phyloP scores from a whole-genome alignment of 176 grass and related monocot genomes.

The Musa beccarii region DNA sequence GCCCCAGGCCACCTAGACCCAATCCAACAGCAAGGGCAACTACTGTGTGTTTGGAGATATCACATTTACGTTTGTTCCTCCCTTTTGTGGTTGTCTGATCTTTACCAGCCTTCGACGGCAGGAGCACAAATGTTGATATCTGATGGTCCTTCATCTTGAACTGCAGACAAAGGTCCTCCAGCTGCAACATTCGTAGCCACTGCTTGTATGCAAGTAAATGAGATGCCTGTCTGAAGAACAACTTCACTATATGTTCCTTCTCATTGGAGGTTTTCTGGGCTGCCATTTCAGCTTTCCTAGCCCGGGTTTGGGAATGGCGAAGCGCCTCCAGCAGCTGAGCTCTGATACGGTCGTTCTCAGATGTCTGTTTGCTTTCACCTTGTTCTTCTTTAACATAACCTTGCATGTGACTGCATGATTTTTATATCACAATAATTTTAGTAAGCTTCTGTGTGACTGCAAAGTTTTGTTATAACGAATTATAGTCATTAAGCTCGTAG shows the following conservation, averaged over 20 bases:
- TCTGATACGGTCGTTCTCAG: slow-evolving; percentile 17
- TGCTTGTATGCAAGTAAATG: slow-evolving; percentile 81
- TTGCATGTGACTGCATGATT: not conserved
- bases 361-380: not conserved
- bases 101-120: slow-evolving; percentile 34
- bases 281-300: slow-evolving; percentile 69
- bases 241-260: slow-evolving; percentile 74
- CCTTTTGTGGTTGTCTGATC: slow-evolving; percentile 35
- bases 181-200: slow-evolving; percentile 75
- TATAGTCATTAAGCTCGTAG: not conserved
- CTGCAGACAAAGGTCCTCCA: slow-evolving; percentile 81
- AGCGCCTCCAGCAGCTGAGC: slow-evolving; percentile 57
- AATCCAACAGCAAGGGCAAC: slow-evolving; percentile 51
- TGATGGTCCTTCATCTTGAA: slow-evolving; percentile 54
- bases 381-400: not conserved
- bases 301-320: slow-evolving; percentile 76
- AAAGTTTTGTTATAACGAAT: not conserved
- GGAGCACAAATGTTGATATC: slow-evolving; percentile 42
- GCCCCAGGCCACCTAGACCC: slow-evolving; percentile 9
- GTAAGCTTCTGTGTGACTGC: no score
- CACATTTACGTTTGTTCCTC: slow-evolving; percentile 28
- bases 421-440: not conserved
- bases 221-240: slow-evolving; percentile 68
- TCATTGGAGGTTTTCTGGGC: slow-evolving; percentile 64
- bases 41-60: slow-evolving; percentile 24